Evolutionary conservation across 2,329 filamentous ascomycete genomes (phyloP).

Genomic region (Alternaria hordeiaustralica): DNA sequence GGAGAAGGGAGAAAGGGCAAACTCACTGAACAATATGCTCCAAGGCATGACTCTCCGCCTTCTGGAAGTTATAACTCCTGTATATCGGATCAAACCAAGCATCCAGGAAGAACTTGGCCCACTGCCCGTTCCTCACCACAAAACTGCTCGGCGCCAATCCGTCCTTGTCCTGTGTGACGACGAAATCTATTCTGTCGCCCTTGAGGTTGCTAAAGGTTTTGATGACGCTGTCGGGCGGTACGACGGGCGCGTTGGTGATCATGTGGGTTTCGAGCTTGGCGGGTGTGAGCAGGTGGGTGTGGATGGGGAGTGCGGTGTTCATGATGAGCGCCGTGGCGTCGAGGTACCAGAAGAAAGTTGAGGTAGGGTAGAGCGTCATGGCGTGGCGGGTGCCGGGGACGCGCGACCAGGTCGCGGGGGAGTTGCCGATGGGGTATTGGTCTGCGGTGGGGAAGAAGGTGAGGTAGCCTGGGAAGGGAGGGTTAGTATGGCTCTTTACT

Average conservation of each 20-base stretch:
- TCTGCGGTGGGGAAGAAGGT: constrained; percentile 80
- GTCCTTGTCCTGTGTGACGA: constrained; percentile 83
- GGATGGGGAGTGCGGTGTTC: constrained; percentile 74
- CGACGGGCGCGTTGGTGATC: constrained; percentile 83
- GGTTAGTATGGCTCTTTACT: not conserved
- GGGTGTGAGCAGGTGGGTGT: constrained; percentile 72
- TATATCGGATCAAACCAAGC: constrained; percentile 97
- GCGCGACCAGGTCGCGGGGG: constrained; percentile 71
- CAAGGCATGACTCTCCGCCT: constrained; percentile 88
- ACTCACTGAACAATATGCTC: constrained; percentile 63
- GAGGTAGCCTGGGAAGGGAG: constrained; percentile 71
- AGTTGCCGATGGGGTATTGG: constrained; percentile 73
- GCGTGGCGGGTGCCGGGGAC: constrained; percentile 90
- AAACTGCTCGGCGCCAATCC: constrained; percentile 81
- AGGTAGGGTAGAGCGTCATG: constrained; percentile 77
- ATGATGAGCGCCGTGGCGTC: constrained; percentile 88
- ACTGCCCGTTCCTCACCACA: constrained; percentile 81
- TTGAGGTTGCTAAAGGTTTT: constrained; percentile 87
- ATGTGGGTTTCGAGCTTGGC: constrained; percentile 76
- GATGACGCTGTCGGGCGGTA: constrained; percentile 96
- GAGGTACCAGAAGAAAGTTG: constrained; percentile 85
- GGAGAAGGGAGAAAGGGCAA: not conserved
- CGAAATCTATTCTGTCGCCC: constrained; percentile 77
- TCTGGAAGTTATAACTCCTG: constrained; percentile 93
- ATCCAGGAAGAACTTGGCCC: constrained; percentile 91